Conservation (phyloP, 768 basidiomycete species). For the Boletus reticuloceps region DNA sequence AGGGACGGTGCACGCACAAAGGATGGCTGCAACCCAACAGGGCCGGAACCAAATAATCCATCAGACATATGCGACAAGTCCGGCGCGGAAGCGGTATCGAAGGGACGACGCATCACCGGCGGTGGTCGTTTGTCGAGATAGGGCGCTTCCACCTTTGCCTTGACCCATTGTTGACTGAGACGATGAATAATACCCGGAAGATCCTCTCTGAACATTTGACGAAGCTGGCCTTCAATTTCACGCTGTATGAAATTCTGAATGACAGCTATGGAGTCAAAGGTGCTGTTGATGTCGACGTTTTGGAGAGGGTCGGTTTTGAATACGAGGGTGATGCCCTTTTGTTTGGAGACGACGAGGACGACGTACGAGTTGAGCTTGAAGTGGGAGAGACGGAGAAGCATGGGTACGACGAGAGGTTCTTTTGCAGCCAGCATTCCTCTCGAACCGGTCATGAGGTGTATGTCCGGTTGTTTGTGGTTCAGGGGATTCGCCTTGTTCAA, state of each 20-base stretch:
- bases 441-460: slow-evolving; percentile 80
- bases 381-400: slow-evolving; percentile 95
- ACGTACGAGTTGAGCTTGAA: slow-evolving; percentile 94
- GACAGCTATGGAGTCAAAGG: slow-evolving; percentile 96
- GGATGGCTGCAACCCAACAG: slow-evolving; percentile 21
- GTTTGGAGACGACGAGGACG: slow-evolving; percentile 94
- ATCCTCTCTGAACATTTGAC: slow-evolving; percentile 98
- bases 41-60: slow-evolving; percentile 9
- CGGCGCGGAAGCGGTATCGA: slow-evolving; percentile 44
- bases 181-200: slow-evolving; percentile 95
- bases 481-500: slow-evolving; percentile 81
- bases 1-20: slow-evolving; percentile 26
- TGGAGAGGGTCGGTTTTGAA: slow-evolving; percentile 99
- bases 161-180: slow-evolving; percentile 94
- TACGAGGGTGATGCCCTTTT: slow-evolving; percentile 97
- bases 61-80: slow-evolving; percentile 32
- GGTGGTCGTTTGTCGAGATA: slow-evolving; percentile 62
- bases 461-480: slow-evolving; percentile 88
- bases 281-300: slow-evolving; percentile 95
- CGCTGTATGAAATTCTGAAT: slow-evolving; percentile 97
- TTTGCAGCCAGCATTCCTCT: slow-evolving; percentile 91
- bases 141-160: slow-evolving; percentile 90
- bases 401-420: slow-evolving; percentile 94
- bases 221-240: slow-evolving; percentile 94
- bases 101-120: slow-evolving; percentile 28